Evolutionary conservation across 345 rosid genomes (phyloP).

Genomic region (Eucalyptus guilfoylei): DNA sequence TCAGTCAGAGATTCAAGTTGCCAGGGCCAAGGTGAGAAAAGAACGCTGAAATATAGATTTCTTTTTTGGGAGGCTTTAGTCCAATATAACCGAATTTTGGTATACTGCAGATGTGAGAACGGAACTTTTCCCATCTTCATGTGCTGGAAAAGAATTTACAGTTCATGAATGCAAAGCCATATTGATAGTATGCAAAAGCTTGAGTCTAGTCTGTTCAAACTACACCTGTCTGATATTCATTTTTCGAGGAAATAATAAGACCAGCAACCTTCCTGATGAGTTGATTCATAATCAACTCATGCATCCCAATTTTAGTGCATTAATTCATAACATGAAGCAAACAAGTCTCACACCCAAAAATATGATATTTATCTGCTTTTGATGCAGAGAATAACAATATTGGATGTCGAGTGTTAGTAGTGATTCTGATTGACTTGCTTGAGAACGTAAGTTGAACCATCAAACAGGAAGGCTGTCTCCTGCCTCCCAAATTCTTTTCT

Average conservation of each 20-base stretch:
- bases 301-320: neutral
- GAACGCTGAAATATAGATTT: too few relatives aligned
- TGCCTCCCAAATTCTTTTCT: neutral
- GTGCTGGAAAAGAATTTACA: neutral
- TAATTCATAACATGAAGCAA: neutral
- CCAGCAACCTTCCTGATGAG: neutral
- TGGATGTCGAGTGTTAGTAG: neutral
- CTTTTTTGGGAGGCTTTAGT: neutral
- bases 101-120: neutral
- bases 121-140: neutral
- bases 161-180: neutral
- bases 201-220: neutral
- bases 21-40: too few relatives aligned
- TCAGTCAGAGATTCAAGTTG: too few relatives aligned
- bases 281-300: fast-evolving
- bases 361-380: neutral
- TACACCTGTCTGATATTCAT: neutral
- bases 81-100: neutral
- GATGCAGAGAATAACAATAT: neutral
- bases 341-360: neutral
- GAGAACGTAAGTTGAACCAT: neutral
- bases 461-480: neutral
- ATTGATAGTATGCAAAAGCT: neutral
- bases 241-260: neutral
- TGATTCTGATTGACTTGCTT: neutral